A percentile compares a stretch with the other conserved stretches of the same genome.
These are phyloP conservation scores for Hemisphaericaspora nanyangensis DNA, from an alignment of 805 yeast species.

Conservation along the genomic window DNA sequence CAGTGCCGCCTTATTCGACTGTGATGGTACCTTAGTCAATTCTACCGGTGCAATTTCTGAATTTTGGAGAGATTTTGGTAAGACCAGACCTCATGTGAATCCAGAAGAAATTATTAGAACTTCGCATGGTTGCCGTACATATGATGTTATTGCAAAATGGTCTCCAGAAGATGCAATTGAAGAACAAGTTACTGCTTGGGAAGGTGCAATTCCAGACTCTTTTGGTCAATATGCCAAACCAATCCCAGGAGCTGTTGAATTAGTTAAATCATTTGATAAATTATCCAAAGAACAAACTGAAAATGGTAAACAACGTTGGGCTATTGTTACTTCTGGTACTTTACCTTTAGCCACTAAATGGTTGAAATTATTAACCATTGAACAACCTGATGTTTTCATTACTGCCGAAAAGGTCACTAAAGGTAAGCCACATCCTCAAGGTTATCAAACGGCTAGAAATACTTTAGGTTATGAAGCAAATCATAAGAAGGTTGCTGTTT, in stretches of 20 bases:
- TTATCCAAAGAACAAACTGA: constrained; percentile 40
- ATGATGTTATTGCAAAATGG: constrained; percentile 69
- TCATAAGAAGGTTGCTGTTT: constrained; percentile 52
- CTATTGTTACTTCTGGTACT: constrained; percentile 84
- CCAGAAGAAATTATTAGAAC: constrained; percentile 68
- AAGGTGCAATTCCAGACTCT: constrained; percentile 64
- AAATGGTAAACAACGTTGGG: constrained; percentile 61
- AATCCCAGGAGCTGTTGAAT: constrained; percentile 70
- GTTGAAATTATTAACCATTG: constrained; percentile 59
- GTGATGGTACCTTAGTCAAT: constrained; percentile 84
- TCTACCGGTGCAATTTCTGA: constrained; percentile 80
- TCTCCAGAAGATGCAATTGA: constrained; percentile 71
- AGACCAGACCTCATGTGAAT: constrained; percentile 62
- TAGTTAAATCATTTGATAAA: constrained; percentile 51
- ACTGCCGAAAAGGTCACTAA: constrained; percentile 75
- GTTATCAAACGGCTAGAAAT: constrained; percentile 60
- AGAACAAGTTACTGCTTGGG: constrained; percentile 62
- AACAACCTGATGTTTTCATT: constrained; percentile 70
- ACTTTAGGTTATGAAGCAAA: constrained; percentile 37
- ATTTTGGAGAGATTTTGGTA: constrained; percentile 75
- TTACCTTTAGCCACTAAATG: constrained; percentile 73
- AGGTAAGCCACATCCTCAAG: constrained; percentile 88
- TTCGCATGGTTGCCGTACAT: constrained; percentile 81
- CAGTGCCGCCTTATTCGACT: constrained; percentile 64
- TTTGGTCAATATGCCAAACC: constrained; percentile 72